These are phyloP conservation scores for Globisporangium nodosum DNA, from an alignment of 352 stramenopile genomes.

Conservation along the genomic window DNA sequence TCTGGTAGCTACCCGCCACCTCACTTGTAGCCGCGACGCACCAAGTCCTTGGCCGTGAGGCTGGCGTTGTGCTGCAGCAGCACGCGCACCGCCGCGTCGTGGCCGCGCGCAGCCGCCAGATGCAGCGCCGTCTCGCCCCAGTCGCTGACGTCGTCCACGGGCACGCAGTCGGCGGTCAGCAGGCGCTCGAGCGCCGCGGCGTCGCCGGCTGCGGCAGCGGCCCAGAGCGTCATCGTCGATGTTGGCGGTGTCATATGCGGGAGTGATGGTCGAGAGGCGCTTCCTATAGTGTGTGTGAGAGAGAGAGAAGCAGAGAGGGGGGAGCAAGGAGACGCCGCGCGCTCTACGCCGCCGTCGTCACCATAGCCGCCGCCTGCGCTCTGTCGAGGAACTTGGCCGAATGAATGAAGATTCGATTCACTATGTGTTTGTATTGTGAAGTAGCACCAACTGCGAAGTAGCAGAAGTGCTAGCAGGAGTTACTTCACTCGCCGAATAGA, in stretches of 20 bases:
- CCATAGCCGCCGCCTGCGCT: background rate
- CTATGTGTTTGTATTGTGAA: background rate
- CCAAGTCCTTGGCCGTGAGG: slow-evolving; percentile 50
- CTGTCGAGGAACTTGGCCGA: background rate
- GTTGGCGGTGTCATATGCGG: background rate
- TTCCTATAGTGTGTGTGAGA: background rate
- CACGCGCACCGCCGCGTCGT: slow-evolving; percentile 45
- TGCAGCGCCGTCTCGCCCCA: slow-evolving; percentile 73
- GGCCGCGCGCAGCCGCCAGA: slow-evolving; percentile 47
- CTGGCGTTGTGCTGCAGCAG: slow-evolving; percentile 52
- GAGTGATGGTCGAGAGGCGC: background rate
- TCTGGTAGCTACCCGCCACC: background rate
- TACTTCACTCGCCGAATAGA: background rate
- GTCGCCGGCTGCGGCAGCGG: slow-evolving; percentile 1
- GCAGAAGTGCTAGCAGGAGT: background rate
- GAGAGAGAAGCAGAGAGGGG: background rate
- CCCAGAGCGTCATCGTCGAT: slow-evolving; percentile 7
- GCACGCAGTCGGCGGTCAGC: slow-evolving; percentile 21
- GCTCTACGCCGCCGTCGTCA: slow-evolving; percentile 1
- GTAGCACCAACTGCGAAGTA: background rate
- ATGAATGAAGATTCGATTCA: background rate
- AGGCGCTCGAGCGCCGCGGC: slow-evolving; percentile 6
- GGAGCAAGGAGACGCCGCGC: background rate
- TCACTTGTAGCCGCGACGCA: slow-evolving; percentile 20
- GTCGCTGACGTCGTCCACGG: slow-evolving; percentile 60